These are phyloP conservation scores for Fusarium sp. DNA, from an alignment of 2,329 filamentous ascomycete genomes.

Conservation along the genomic window DNA sequence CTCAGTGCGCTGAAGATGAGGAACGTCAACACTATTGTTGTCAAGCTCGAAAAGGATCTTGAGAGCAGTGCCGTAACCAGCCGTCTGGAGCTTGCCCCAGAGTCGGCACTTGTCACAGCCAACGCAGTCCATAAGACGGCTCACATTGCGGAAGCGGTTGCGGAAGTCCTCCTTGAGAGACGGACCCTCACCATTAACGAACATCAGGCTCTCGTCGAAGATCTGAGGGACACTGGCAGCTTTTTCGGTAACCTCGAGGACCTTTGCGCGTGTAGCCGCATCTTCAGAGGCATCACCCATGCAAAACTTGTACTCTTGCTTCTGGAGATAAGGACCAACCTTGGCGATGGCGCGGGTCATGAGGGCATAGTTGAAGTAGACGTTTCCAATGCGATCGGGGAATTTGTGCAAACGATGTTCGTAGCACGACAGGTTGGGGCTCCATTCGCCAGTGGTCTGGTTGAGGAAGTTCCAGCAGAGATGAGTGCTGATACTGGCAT, in stretches of 20 bases:
- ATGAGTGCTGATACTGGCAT: constrained; percentile 96
- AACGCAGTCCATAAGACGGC: constrained; percentile 97
- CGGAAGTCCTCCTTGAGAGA: constrained; percentile 96
- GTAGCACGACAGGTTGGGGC: constrained; percentile 91
- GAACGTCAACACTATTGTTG: constrained; percentile 72
- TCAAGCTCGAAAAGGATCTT: constrained; percentile 98
- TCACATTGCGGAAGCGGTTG: constrained; percentile 96
- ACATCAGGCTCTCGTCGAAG: constrained; percentile 97
- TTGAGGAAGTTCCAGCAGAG: constrained; percentile 97
- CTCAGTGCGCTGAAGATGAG: constrained; percentile 86
- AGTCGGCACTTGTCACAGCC: constrained; percentile 98
- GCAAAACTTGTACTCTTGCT: constrained; percentile 85
- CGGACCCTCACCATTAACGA: constrained; percentile 80
- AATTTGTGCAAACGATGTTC: constrained; percentile 83
- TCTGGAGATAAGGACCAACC: constrained; percentile 81
- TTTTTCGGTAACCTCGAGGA: constrained; percentile 79
- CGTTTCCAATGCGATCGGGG: constrained; percentile 93
- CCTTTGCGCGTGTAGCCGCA: constrained; percentile 80
- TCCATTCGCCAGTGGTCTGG: constrained; percentile 93
- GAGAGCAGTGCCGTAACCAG: constrained; percentile 92
- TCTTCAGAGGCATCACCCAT: constrained; percentile 87
- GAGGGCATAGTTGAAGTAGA: constrained; percentile 99
- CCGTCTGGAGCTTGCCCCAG: constrained; percentile 97
- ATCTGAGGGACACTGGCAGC: constrained; percentile 81
- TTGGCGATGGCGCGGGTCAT: constrained; percentile 92